Evolutionary conservation across 805 yeast genomes (phyloP).

Genomic region (Torulaspora gathmanii): DNA sequence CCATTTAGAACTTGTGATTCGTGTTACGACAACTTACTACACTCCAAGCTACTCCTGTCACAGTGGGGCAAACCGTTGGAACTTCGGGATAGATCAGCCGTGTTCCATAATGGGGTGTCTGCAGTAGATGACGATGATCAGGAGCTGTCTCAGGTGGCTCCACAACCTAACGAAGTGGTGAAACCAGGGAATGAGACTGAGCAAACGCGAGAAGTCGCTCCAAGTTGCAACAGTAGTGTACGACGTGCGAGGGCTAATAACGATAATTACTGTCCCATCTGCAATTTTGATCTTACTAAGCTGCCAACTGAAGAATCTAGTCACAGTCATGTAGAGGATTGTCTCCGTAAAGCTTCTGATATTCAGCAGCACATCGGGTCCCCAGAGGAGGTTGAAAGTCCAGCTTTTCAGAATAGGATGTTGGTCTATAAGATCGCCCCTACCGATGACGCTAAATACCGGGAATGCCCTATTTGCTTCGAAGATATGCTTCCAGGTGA

Average conservation of each 20-base stretch:
- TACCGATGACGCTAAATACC: constrained; percentile 38
- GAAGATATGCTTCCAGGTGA: constrained; percentile 85
- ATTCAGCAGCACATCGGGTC: constrained; percentile 46
- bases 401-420: constrained; percentile 60
- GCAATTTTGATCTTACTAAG: constrained; percentile 25
- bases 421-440: constrained; percentile 55
- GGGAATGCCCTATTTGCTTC: constrained; percentile 90
- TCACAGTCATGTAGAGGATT: constrained; percentile 66
- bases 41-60: constrained; percentile 17
- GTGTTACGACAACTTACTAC: constrained; percentile 48
- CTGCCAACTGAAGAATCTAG: constrained; percentile 31
- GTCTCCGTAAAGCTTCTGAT: constrained; percentile 57
- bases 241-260: constrained; percentile 14
- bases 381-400: constrained; percentile 46
- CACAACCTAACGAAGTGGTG: constrained; percentile 32
- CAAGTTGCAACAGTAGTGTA: constrained; percentile 11
- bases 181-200: constrained; percentile 22
- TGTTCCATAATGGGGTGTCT: not conserved
- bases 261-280: constrained; percentile 41
- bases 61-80: constrained; percentile 22
- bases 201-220: constrained; percentile 8
- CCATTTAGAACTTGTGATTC: constrained; percentile 54
- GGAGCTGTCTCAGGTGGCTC: constrained; percentile 11
- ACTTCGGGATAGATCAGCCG: constrained; percentile 6
- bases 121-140: not conserved